phyloP scores from a whole-genome alignment of 208 protist species.

The Acanthamoeba healyi region DNA sequence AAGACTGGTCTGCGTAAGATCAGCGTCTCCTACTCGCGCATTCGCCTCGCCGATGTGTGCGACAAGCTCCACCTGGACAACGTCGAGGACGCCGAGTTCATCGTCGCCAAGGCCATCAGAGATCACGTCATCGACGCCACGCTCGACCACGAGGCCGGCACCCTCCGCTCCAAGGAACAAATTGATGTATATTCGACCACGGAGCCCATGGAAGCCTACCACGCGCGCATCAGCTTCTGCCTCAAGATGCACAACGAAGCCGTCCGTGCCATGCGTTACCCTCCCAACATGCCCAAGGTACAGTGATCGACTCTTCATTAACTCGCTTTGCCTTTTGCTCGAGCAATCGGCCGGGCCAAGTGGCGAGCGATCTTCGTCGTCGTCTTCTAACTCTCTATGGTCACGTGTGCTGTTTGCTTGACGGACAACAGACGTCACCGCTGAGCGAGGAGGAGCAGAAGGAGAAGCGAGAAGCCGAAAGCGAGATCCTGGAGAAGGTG shows the following conservation, averaged over 20 bases:
- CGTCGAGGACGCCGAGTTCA: slow-evolving; percentile 97
- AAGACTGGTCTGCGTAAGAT: slow-evolving; percentile 97
- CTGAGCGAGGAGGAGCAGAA: slow-evolving; percentile 20
- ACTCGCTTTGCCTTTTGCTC: no score
- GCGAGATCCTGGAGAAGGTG: slow-evolving; percentile 45
- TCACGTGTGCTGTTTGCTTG: neutral
- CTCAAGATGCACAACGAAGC: slow-evolving; percentile 96
- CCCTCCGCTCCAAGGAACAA: slow-evolving; percentile 95
- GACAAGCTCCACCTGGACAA: slow-evolving; percentile 96
- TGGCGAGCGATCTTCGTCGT: no score
- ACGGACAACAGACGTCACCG: slow-evolving; percentile 5
- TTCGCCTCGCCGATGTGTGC: slow-evolving; percentile 96
- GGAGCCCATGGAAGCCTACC: slow-evolving; percentile 95
- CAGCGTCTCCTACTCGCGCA: slow-evolving; percentile 97
- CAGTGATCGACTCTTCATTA: neutral
- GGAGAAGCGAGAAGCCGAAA: slow-evolving; percentile 55
- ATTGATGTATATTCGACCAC: slow-evolving; percentile 97
- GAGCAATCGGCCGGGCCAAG: no score
- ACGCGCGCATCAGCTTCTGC: slow-evolving; percentile 97
- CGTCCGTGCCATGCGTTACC: slow-evolving; percentile 67
- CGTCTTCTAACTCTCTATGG: neutral
- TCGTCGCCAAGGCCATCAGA: slow-evolving; percentile 97
- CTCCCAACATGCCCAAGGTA: slow-evolving; percentile 50
- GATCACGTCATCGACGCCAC: slow-evolving; percentile 98
- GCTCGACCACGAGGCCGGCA: slow-evolving; percentile 95